These are phyloP conservation scores for Orbilia oligospora DNA, from an alignment of 2,329 filamentous ascomycete species.

Conservation along the genomic window DNA sequence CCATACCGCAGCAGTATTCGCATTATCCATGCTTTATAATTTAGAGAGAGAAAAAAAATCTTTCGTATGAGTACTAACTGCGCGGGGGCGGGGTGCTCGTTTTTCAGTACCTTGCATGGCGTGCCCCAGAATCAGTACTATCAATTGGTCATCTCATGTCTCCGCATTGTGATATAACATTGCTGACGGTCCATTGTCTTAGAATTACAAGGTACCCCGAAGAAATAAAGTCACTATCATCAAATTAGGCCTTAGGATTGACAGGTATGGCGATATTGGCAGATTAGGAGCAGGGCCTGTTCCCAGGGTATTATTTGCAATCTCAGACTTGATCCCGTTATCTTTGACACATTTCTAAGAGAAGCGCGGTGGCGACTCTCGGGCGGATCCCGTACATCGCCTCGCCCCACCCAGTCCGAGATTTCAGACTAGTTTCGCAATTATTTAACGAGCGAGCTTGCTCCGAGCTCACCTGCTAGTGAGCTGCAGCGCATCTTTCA, in stretches of 20 bases:
- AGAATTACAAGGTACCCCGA: slow-evolving; percentile 14
- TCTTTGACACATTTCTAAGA: neutral
- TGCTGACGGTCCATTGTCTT: slow-evolving; percentile 23
- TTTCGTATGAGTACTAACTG: slow-evolving; percentile 17
- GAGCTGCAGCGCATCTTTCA: neutral
- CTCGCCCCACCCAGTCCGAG: neutral
- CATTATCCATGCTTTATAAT: slow-evolving; percentile 14
- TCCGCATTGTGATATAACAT: slow-evolving; percentile 31
- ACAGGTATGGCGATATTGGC: slow-evolving; percentile 1
- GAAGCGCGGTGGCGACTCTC: neutral
- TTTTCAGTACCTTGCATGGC: slow-evolving; percentile 46
- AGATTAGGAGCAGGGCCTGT: slow-evolving; percentile 8
- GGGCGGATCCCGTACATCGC: neutral
- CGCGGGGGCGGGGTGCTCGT: slow-evolving; percentile 7
- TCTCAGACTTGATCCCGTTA: neutral
- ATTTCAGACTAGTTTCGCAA: neutral
- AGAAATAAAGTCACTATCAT: slow-evolving; percentile 12
- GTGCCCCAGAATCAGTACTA: neutral
- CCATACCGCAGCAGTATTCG: slow-evolving; percentile 38
- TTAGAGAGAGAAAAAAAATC: neutral
- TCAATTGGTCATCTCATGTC: slow-evolving; percentile 8
- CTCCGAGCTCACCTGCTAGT: neutral
- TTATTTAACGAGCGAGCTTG: neutral
- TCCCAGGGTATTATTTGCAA: slow-evolving; percentile 14
- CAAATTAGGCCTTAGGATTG: slow-evolving; percentile 15